These are phyloP conservation scores for Crucibulum laeve DNA, from an alignment of 768 basidiomycete species.

Conservation along the genomic window DNA sequence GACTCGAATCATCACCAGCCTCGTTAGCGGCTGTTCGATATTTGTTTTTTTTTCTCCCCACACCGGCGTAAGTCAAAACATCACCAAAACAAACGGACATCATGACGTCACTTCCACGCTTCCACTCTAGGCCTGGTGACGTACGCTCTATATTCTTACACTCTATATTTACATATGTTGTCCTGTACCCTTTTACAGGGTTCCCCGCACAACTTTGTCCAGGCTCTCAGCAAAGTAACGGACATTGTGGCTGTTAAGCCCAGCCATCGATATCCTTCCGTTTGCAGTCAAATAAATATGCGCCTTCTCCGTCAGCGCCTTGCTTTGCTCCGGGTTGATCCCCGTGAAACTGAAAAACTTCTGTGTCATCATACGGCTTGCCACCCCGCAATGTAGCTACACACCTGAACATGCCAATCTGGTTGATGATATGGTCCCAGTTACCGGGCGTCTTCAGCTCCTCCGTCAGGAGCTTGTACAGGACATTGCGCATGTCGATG, in stretches of 20 bases:
- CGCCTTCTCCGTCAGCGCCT: constrained; percentile 60
- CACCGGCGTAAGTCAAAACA: too few relatives aligned
- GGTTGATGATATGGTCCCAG: constrained; percentile 94
- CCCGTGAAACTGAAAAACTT: constrained; percentile 70
- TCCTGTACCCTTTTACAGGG: constrained; percentile 22
- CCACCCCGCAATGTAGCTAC: neutral
- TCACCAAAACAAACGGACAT: too few relatives aligned
- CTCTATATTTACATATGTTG: neutral
- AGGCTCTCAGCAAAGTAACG: constrained; percentile 66
- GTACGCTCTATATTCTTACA: too few relatives aligned
- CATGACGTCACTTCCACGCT: too few relatives aligned
- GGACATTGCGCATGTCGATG: constrained; percentile 82
- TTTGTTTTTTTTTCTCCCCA: too few relatives aligned
- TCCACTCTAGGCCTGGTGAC: too few relatives aligned
- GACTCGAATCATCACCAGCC: too few relatives aligned
- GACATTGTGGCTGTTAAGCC: constrained; percentile 79
- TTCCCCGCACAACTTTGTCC: constrained; percentile 55
- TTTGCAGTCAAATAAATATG: constrained; percentile 87
- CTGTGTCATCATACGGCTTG: constrained; percentile 3
- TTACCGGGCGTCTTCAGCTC: constrained; percentile 84
- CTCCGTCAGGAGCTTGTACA: constrained; percentile 69
- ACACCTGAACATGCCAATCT: constrained; percentile 98
- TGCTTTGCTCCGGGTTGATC: constrained; percentile 60
- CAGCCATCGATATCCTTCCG: constrained; percentile 94
- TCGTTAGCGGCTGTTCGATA: too few relatives aligned